These are phyloP conservation scores for Ascochyta clinopodiicola DNA, from an alignment of 2,329 filamentous ascomycete genomes.

Conservation along the genomic window DNA sequence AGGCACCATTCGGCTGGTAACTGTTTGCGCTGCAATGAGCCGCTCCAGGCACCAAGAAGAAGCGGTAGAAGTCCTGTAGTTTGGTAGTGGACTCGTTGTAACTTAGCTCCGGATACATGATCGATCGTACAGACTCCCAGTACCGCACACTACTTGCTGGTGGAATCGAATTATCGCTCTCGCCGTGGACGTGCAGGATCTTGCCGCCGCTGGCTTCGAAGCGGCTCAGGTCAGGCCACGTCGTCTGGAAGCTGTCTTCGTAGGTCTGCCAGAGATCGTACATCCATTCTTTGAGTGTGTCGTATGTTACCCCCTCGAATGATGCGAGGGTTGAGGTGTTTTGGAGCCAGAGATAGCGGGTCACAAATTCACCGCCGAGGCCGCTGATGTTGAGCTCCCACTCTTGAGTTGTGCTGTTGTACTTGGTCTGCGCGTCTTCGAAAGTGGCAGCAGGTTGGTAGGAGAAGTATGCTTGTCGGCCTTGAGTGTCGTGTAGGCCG, in stretches of 20 bases:
- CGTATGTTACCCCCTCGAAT: slow-evolving; percentile 58
- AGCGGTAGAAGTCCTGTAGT: slow-evolving; percentile 61
- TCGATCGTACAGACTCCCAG: slow-evolving; percentile 59
- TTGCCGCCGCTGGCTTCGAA: slow-evolving; percentile 62
- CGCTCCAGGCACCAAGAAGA: slow-evolving; percentile 63
- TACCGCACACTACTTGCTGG: slow-evolving; percentile 62
- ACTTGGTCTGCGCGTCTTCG: slow-evolving; percentile 44
- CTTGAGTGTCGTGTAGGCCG: slow-evolving; percentile 50
- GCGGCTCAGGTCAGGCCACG: slow-evolving; percentile 58
- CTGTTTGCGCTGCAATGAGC: slow-evolving; percentile 54
- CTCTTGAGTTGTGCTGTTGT: slow-evolving; percentile 38
- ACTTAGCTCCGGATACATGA: slow-evolving; percentile 55
- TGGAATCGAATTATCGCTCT: slow-evolving; percentile 62
- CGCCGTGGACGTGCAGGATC: slow-evolving; percentile 64
- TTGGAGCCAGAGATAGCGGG: slow-evolving; percentile 51
- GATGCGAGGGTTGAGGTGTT: slow-evolving; percentile 17
- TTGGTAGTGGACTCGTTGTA: slow-evolving; percentile 50
- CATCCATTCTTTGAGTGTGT: slow-evolving; percentile 63
- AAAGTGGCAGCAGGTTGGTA: slow-evolving; percentile 42
- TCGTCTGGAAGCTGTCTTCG: slow-evolving; percentile 61
- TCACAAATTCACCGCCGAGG: slow-evolving; percentile 50
- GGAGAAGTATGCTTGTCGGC: slow-evolving; percentile 51
- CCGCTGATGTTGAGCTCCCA: slow-evolving; percentile 42
- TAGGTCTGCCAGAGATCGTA: slow-evolving; percentile 56
- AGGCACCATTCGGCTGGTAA: slow-evolving; percentile 40